These are phyloP conservation scores for Perkinsus olseni DNA, from an alignment of 169 alveolate species.

Conservation along the genomic window DNA sequence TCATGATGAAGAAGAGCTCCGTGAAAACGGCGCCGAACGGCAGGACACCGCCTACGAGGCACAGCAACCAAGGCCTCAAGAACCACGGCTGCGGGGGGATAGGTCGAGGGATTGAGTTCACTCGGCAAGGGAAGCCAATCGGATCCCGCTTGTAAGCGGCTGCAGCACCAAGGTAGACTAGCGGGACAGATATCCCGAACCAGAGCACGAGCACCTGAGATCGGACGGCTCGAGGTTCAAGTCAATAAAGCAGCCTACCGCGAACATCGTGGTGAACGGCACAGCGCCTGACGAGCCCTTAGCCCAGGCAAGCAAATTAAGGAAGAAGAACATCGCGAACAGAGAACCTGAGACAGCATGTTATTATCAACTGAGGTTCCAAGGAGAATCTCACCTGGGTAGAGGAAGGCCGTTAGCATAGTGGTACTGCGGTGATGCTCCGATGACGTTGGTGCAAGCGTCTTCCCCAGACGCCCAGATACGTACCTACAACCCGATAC, in stretches of 20 bases:
- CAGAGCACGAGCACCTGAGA: conserved; percentile 41
- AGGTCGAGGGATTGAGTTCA: conserved; percentile 68
- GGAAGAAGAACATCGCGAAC: conserved; percentile 39
- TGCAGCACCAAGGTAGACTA: conserved; percentile 53
- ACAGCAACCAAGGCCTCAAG: conserved; percentile 42
- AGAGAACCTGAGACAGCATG: neutral
- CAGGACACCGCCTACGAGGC: conserved; percentile 55
- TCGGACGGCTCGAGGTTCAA: neutral
- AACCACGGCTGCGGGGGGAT: conserved; percentile 66
- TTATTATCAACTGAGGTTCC: neutral
- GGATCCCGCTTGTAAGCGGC: conserved; percentile 55
- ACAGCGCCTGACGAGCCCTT: conserved; percentile 47
- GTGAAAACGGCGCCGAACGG: conserved; percentile 59
- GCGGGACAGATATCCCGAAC: conserved; percentile 69
- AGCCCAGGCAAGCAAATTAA: conserved; percentile 44
- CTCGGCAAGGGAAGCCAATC: conserved; percentile 65
- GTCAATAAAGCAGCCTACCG: neutral
- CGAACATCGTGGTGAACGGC: conserved; percentile 44
- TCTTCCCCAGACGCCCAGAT: neutral
- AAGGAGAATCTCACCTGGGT: conserved; percentile 53
- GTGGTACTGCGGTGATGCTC: conserved; percentile 28
- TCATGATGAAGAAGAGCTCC: conserved; percentile 51
- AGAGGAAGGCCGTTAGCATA: conserved; percentile 43
- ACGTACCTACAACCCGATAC: neutral
- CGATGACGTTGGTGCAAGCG: conserved; percentile 18